These are phyloP conservation scores for Echites panduratus DNA, from an alignment of 257 asterid genomes.

Conservation along the genomic window DNA sequence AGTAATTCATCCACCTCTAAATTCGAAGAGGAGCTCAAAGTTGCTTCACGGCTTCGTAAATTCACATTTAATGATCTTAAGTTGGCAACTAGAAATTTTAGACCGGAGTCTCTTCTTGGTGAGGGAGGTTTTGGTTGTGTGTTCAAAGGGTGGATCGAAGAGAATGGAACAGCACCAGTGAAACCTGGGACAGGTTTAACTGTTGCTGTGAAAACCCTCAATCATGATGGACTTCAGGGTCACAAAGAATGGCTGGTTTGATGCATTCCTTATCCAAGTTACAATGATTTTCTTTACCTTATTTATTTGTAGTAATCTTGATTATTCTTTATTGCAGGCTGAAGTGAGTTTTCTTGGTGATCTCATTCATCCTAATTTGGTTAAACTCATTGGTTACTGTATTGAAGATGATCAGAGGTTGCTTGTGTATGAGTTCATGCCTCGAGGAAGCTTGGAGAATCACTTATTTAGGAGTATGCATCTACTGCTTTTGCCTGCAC, in stretches of 20 bases:
- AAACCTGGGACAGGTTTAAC: conserved; percentile 99
- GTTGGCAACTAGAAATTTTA: conserved; percentile 82
- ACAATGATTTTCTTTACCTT: conserved; percentile 6
- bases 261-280: conserved; percentile 25
- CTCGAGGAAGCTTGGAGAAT: conserved; percentile 98
- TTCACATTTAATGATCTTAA: conserved; percentile 83
- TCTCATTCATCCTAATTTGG: conserved; percentile 88
- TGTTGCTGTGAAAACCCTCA: conserved; percentile 92
- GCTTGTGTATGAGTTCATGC: conserved; percentile 94
- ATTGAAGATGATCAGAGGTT: conserved; percentile 96
- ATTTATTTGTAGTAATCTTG: conserved; percentile 6
- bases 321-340: conserved; percentile 52
- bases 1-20: conserved; percentile 68
- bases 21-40: conserved; percentile 83
- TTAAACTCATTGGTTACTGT: conserved; percentile 88
- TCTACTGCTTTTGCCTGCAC: conserved; percentile 15
- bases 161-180: conserved; percentile 98
- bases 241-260: conserved; percentile 99
- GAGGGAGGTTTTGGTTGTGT: conserved; percentile 99
- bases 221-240: conserved; percentile 98
- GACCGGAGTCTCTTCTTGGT: conserved; percentile 97
- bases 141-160: conserved; percentile 98
- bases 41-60: conserved; percentile 78
- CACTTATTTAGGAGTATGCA: conserved; percentile 87
- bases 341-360: conserved; percentile 94